These are phyloP conservation scores for Chaetothyriales sp. DNA, from an alignment of 2,329 filamentous ascomycete species.

Conservation along the genomic window DNA sequence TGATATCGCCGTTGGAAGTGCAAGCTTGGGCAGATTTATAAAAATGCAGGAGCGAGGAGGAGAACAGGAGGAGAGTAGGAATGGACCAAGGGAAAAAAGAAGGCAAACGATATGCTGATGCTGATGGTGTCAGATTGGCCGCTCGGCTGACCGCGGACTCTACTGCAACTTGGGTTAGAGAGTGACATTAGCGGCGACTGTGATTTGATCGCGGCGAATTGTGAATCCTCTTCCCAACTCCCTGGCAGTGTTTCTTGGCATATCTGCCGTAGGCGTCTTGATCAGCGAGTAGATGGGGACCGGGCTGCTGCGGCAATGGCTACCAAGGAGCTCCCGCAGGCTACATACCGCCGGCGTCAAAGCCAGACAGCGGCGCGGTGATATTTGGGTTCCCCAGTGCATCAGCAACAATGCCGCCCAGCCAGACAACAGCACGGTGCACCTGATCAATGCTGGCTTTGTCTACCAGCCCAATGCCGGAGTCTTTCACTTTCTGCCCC, in stretches of 20 bases:
- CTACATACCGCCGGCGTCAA: neutral
- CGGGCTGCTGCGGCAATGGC: neutral
- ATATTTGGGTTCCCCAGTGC: slow-evolving; percentile 15
- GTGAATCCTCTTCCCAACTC: neutral
- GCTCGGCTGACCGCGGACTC: too few species aligned
- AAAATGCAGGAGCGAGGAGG: neutral
- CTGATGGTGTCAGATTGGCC: too few species aligned
- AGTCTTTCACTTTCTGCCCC: slow-evolving; percentile 79
- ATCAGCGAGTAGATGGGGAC: neutral
- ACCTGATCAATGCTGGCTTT: slow-evolving; percentile 48
- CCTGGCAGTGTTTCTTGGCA: neutral
- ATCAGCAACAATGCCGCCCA: slow-evolving; percentile 13
- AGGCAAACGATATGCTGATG: too few species aligned
- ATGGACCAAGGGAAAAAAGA: neutral
- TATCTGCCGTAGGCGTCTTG: too few species aligned
- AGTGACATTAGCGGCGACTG: too few species aligned
- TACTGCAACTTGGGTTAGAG: too few species aligned
- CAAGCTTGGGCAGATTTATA: neutral
- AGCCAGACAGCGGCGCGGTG: slow-evolving; percentile 8
- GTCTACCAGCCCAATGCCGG: slow-evolving; percentile 73
- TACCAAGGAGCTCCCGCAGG: neutral
- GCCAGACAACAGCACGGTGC: slow-evolving; percentile 10
- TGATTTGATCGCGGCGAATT: too few species aligned
- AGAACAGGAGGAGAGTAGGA: neutral
- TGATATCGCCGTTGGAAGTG: neutral